Base-by-base conservation (phyloP, 148 eudicot species). In the Camellia granthamiana region DNA sequence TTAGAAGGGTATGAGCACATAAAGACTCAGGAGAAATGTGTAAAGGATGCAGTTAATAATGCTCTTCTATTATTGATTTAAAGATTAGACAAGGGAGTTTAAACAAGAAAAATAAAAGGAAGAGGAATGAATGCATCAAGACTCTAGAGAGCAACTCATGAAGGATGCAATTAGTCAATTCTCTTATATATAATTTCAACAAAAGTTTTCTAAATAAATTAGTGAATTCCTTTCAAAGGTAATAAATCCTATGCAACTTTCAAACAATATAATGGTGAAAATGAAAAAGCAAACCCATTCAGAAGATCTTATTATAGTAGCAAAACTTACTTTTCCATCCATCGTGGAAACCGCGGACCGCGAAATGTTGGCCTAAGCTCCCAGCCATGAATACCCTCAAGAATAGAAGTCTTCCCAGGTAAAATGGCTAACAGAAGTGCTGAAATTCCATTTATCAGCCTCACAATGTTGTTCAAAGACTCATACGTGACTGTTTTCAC, bases 321-420 rank as follows among this genome's bases (percentile, higher is more conserved):
- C 3, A 80, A 54, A 80, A 82, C 98, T 87, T 88, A 96, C 99
- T 91, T 91, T 61, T 92, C 99, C 99, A 96, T 96, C 99, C 99
- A 96, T 56, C 92, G 92, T 15, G 99, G 99, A 79, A 96, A 90
- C 43, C 93, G 90, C 61, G 99, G 99, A 76, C 97, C 99, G 77
- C 99, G 92, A 76, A 92, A 94, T 72, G 93, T 90, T 69, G 99
- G 99, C 83, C 93, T 87, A 78, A 96, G 89, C 76, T 96, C 99
- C 99, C 99, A 96, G 65, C 99, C 99, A 77, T 93, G 98, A 72
- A 96, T 77, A 80, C 99, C 99, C 91, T 96, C 99, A 68, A 96
- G 90, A 77, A 96, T 90, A 79, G 91, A 86, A 82, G 95, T 83
- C 81, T 96, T 96, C 78, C 98, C 98, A 1, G 99, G 99, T 83